phyloP scores from a whole-genome alignment of 176 grass and related monocot species.

The Chrysopogon serrulatus region DNA sequence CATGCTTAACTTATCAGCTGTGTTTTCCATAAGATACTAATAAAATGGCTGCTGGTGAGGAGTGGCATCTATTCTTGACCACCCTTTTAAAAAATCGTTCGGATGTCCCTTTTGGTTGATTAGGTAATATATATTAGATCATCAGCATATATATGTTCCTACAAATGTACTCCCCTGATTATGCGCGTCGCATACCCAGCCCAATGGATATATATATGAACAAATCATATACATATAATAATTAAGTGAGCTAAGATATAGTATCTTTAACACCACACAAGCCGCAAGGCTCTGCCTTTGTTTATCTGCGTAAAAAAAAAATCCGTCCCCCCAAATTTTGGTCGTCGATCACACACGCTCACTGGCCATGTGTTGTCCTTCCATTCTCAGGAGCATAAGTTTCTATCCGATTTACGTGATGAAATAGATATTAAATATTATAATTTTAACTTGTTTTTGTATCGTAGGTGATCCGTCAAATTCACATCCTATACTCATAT shows the following conservation, averaged over 20 bases:
- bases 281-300: too few species aligned
- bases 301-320: too few species aligned
- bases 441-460: too few species aligned
- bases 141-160: slow-evolving; percentile 35
- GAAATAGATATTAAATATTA: too few species aligned
- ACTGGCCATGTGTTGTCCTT: too few species aligned
- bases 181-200: background rate
- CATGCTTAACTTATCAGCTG: background rate
- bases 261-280: too few species aligned
- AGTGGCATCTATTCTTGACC: slow-evolving; percentile 37
- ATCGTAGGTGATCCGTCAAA: too few species aligned
- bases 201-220: background rate
- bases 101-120: slow-evolving; percentile 31
- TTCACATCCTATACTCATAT: too few species aligned
- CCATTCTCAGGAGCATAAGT: too few species aligned
- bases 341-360: too few species aligned
- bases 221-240: background rate
- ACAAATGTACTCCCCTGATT: slow-evolving; percentile 1
- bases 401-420: too few species aligned
- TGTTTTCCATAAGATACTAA: slow-evolving; percentile 16
- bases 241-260: background rate
- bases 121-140: slow-evolving; percentile 30
- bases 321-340: too few species aligned
- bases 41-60: slow-evolving; percentile 34
- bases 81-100: slow-evolving; percentile 15